Conservation (phyloP, 768 basidiomycete species). For the Mycena epipterygia region DNA sequence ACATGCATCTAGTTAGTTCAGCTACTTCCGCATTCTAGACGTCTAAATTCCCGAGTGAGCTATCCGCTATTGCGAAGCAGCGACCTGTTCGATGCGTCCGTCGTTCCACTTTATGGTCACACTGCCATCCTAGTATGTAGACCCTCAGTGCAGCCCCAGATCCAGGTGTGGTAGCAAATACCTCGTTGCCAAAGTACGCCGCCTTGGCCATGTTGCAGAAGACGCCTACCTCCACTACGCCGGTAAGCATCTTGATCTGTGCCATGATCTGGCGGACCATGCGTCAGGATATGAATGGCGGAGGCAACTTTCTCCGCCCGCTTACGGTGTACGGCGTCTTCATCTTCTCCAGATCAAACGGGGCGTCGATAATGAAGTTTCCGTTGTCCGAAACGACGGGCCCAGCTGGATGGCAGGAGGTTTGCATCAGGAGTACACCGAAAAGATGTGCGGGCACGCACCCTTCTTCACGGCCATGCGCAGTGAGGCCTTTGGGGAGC, state of each 20-base stretch:
- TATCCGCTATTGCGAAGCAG: slow-evolving; percentile 15
- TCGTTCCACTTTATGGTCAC: slow-evolving; percentile 73
- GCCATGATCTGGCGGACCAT: slow-evolving; percentile 69
- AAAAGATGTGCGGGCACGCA: slow-evolving; percentile 28
- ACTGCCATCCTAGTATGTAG: slow-evolving; percentile 69
- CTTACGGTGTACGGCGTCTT: slow-evolving; percentile 72
- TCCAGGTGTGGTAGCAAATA: slow-evolving; percentile 41
- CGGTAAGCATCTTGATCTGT: slow-evolving; percentile 93
- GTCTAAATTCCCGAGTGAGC: slow-evolving; percentile 6
- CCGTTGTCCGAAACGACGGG: slow-evolving; percentile 98
- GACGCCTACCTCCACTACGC: slow-evolving; percentile 98
- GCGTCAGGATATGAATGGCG: slow-evolving; percentile 10
- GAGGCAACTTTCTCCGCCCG: slow-evolving; percentile 36
- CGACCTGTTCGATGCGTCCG: slow-evolving; percentile 58
- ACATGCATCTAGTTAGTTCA: slow-evolving; percentile 25
- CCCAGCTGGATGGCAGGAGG: slow-evolving; percentile 69
- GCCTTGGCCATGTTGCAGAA: slow-evolving; percentile 94
- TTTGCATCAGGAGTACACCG: not conserved
- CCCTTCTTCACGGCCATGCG: slow-evolving; percentile 93
- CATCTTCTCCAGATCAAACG: slow-evolving; percentile 82
- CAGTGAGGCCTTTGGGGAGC: slow-evolving; percentile 79
- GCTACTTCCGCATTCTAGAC: not conserved
- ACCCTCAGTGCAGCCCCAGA: slow-evolving; percentile 13
- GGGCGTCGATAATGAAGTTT: slow-evolving; percentile 98
- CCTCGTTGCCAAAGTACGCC: slow-evolving; percentile 96